Evolutionary conservation across 148 eudicot species (phyloP), one percentile per base, ranked within the genome.

Genomic region (Camellia japonica): DNA sequence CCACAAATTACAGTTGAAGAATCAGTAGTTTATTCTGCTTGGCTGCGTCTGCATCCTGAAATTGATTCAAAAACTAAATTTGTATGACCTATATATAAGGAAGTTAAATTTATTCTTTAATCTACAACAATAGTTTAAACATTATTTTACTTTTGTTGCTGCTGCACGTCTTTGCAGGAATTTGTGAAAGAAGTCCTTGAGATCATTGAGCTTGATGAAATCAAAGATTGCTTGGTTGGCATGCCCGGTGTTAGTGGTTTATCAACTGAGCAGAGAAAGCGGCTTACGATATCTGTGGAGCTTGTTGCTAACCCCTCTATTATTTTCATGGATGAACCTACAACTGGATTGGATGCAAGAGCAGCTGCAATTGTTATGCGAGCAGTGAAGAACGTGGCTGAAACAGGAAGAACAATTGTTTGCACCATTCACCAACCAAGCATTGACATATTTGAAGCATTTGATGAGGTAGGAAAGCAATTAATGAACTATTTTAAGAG

Each of bases 381-480:
- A 67, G 97, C 95, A 15, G 90, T 91, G 12, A 91, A 90, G 80
- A 94, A 94, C 80, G 87, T 92, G 67, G 94, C 84, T 60, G 80
- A 78, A 18, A 92, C 97, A 20, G 97, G 95, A 67, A 90, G 97
- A 77, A 94, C 98, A 38, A 89, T 92, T 64, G 97, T 90, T 47
- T 94, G 97, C 87, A 94, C 97, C 72, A 92, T 94, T 79, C 98
- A 94, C 83, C 98, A 94, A 62, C 97, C 97, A 43, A 92, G 95
- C 65, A 92, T 94, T 73, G 94, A 94, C 82, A 94, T 94, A 71
- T 94, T 94, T 83, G 97, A 94, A 85, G 91, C 97, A 51, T 94
- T 94, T 86, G 98, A 94, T 69, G 98, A 93, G 93, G 98, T 94
- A 83, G 51, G 20, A 76, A 38, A 49, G 4, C 16, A 38, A 52